These are phyloP conservation scores for Mucor irregularis DNA, from an alignment of 371 early-diverging fungal species.

Conservation along the genomic window DNA sequence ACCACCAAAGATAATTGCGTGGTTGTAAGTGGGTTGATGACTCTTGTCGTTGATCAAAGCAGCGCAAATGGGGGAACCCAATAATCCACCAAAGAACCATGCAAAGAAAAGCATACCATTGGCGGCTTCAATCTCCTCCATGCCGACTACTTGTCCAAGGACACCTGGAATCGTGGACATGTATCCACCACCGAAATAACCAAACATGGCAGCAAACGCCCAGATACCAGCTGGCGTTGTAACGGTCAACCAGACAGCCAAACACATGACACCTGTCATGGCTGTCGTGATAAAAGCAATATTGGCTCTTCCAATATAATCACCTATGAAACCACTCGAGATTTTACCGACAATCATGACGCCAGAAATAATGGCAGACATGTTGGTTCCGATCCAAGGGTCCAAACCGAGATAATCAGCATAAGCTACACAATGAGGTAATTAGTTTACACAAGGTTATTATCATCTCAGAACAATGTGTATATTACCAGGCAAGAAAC, in stretches of 20 bases:
- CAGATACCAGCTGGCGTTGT: slow-evolving; percentile 35
- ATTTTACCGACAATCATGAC: slow-evolving; percentile 45
- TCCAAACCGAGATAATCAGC: slow-evolving; percentile 30
- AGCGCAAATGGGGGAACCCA: slow-evolving; percentile 1
- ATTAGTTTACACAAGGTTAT: no score
- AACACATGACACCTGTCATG: slow-evolving; percentile 40
- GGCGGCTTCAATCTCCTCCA: slow-evolving; percentile 44
- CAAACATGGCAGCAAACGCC: slow-evolving; percentile 50
- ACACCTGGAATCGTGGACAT: slow-evolving; percentile 49
- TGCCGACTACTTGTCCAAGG: slow-evolving; percentile 50
- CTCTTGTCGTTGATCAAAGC: slow-evolving; percentile 30
- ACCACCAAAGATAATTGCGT: slow-evolving; percentile 19
- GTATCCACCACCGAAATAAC: slow-evolving; percentile 57
- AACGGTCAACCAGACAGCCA: slow-evolving; percentile 42
- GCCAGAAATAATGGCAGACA: slow-evolving; percentile 52
- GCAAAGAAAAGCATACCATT: slow-evolving; percentile 37
- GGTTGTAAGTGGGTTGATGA: slow-evolving; percentile 17
- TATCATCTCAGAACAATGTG: no score
- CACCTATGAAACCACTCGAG: slow-evolving; percentile 45
- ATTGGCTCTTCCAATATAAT: slow-evolving; percentile 59
- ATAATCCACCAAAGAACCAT: not conserved
- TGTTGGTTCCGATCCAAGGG: slow-evolving; percentile 33
- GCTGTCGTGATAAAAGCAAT: slow-evolving; percentile 44
- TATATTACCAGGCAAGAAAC: no score
- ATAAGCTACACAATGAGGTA: no score